Evolutionary conservation across 495 filamentous ascomycete species (phyloP), one percentile per base, ranked within the genome.

Genomic region (Penicillium desertorum): DNA sequence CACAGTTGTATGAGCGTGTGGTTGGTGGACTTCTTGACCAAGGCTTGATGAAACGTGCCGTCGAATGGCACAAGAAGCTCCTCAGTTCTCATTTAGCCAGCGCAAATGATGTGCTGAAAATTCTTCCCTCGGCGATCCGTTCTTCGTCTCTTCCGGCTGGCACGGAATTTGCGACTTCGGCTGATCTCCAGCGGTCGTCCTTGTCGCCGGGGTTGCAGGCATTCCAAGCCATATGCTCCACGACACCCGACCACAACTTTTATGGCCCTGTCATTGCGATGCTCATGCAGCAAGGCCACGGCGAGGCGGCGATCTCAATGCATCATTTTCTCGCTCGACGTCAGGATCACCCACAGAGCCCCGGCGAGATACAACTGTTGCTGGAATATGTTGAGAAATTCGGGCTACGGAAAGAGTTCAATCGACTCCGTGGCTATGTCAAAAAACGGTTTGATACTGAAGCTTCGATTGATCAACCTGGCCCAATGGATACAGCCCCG

Each of bases 241-340:
- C 63, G 5, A 66, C 57, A 5, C 29, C 65, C 11, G 70, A 64
- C 25, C 81, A 79, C 50, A 68, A 77, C 29, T 69, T 90, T 3
- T 92, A 92, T 63, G 81, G 82, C 27, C 70, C 68, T 5, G 62
- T 87, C 22, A 78, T 95, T 11, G 77, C 81, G 7, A 70, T 69
- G n/a, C 69, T 91, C 2, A 79, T 82, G 56, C 60, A 71, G 5
- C 57, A 74, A 16, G 81, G 81, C 4, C 64, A 75, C 34, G 77
- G 76, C 19, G 62, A 75, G 3, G 56, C 81, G 16, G 86, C 86
- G 20, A 64, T 78, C 6, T 71, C 70, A 14, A 91, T 88, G 86
- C 87, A 91, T 63, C 57, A 65, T 9, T 73, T 82, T 32, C 69
- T 87, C 17, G 43, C 79, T 20, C 39, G 67, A 25, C 63, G 64